Evolutionary conservation across 331 rosid species (phyloP).

Genomic region (Malus hybrid): DNA sequence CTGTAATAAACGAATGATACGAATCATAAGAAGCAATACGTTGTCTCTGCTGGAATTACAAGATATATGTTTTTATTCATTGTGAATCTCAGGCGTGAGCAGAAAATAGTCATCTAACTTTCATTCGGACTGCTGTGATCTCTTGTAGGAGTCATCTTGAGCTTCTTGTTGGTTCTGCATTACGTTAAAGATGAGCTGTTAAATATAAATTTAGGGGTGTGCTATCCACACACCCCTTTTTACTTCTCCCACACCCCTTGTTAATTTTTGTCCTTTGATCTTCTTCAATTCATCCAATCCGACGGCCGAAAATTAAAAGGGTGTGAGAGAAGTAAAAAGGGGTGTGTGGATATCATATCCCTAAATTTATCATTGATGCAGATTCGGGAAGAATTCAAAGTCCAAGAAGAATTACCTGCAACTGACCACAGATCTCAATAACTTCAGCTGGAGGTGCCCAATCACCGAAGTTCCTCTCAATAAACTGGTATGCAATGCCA

Average conservation of each 20-base stretch:
- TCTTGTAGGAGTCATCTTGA: slow-evolving; percentile 20
- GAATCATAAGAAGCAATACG: neutral
- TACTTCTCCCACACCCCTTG: no score
- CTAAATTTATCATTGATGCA: neutral
- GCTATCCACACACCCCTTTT: no score
- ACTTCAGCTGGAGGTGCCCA: slow-evolving; percentile 90
- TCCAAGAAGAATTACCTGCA: slow-evolving; percentile 40
- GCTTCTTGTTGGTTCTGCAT: slow-evolving; percentile 45
- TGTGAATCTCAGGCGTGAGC: neutral
- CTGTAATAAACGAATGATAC: neutral
- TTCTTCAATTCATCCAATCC: no score
- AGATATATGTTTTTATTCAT: neutral
- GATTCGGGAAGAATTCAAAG: neutral
- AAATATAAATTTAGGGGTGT: neutral
- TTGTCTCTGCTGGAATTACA: neutral
- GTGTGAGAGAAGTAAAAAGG: no score
- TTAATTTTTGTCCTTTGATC: no score
- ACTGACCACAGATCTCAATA: slow-evolving; percentile 56
- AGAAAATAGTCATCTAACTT: neutral
- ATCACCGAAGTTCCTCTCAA: slow-evolving; percentile 90
- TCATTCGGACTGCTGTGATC: slow-evolving; percentile 16
- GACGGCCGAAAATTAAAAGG: no score
- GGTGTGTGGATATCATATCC: no score
- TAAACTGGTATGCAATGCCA: slow-evolving; percentile 85
- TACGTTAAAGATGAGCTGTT: slow-evolving; percentile 23